These are phyloP conservation scores for Sphaerulina vaccinii DNA, from an alignment of 2,329 filamentous ascomycete species.

Conservation along the genomic window DNA sequence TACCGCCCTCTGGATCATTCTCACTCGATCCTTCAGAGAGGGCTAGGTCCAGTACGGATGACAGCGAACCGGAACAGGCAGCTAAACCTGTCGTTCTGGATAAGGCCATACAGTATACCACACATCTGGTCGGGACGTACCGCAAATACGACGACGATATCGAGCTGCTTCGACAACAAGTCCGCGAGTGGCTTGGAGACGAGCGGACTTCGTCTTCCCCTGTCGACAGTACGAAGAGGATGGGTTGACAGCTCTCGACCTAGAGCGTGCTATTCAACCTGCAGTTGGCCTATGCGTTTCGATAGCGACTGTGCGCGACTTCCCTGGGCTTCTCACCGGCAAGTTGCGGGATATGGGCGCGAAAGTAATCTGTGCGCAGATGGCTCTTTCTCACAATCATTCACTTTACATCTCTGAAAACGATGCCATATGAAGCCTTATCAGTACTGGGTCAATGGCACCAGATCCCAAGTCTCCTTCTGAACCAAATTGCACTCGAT, in stretches of 20 bases:
- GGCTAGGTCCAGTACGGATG: constrained; percentile 5
- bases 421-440: no score
- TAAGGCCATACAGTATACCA: constrained; percentile 24
- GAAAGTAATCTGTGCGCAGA: no score
- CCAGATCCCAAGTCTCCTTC: no score
- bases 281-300: background rate
- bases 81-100: constrained; percentile 23
- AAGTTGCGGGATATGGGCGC: background rate
- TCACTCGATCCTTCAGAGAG: constrained; percentile 7
- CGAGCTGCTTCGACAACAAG: constrained; percentile 15
- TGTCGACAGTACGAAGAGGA: constrained; percentile 1
- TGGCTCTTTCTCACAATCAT: no score
- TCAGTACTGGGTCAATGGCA: no score
- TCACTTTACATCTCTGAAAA: no score
- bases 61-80: constrained; percentile 14
- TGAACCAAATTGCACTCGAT: no score
- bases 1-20: constrained; percentile 21
- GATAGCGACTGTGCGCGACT: constrained; percentile 2
- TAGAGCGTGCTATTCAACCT: background rate
- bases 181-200: constrained; percentile 20
- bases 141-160: constrained; percentile 23
- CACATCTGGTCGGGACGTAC: constrained; percentile 22
- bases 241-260: background rate
- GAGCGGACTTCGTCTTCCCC: constrained; percentile 1
- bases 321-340: background rate